These are phyloP conservation scores for Aureobasidium lini DNA, from an alignment of 2,329 filamentous ascomycete species.

Conservation along the genomic window DNA sequence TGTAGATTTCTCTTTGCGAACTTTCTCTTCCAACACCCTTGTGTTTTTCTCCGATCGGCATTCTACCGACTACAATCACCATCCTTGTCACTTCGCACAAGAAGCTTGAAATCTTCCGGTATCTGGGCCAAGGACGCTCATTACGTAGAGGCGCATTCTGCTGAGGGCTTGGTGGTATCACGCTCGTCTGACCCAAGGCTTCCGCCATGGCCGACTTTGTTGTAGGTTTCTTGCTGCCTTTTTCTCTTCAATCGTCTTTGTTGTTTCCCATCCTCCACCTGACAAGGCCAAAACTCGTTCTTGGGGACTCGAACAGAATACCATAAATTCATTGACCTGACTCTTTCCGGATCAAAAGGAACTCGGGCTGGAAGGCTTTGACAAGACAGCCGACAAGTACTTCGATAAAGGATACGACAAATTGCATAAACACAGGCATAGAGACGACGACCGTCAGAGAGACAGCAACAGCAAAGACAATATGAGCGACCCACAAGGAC, in stretches of 20 bases:
- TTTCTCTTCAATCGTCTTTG: neutral
- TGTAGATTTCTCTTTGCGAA: neutral
- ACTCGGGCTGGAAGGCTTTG: slow-evolving; percentile 4
- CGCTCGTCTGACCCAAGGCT: neutral
- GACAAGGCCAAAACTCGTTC: neutral
- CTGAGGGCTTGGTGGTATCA: neutral
- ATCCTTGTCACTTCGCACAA: slow-evolving; percentile 5
- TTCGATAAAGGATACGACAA: slow-evolving; percentile 12
- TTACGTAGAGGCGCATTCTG: slow-evolving; percentile 9
- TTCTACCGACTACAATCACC: neutral
- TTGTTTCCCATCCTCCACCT: neutral
- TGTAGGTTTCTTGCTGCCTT: neutral
- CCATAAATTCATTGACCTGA: neutral
- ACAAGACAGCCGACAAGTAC: neutral
- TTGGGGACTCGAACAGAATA: neutral
- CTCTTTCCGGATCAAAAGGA: slow-evolving; percentile 7
- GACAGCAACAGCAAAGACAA: neutral
- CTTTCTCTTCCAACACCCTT: neutral
- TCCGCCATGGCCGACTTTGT: slow-evolving; percentile 7
- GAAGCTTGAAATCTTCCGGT: slow-evolving; percentile 1
- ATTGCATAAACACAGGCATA: neutral
- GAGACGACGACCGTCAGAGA: neutral
- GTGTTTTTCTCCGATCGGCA: neutral
- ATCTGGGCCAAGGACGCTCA: neutral
- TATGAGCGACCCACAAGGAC: neutral